phyloP scores from a whole-genome alignment of 495 filamentous ascomycete species.

The Hypoxylon cercidicola region DNA sequence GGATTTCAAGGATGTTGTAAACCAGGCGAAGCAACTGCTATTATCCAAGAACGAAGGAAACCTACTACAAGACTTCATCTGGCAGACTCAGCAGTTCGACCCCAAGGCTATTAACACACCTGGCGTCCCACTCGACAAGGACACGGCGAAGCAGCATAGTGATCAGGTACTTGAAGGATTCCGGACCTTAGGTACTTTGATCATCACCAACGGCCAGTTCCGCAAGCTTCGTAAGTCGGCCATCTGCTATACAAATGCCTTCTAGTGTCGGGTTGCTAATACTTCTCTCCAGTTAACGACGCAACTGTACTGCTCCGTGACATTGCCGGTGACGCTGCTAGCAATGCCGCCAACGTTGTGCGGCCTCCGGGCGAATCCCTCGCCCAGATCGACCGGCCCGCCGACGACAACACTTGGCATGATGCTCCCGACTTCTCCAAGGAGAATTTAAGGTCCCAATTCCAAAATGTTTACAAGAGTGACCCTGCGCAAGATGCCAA shows the following conservation, averaged over 20 bases:
- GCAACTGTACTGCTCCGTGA: slow-evolving; percentile 84
- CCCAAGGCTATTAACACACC: slow-evolving; percentile 69
- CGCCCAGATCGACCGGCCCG: slow-evolving; percentile 79
- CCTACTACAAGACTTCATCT: slow-evolving; percentile 95
- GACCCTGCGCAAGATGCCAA: slow-evolving; percentile 64
- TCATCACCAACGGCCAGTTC: slow-evolving; percentile 97
- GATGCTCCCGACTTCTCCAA: slow-evolving; percentile 83
- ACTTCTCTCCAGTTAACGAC: slow-evolving; percentile 74
- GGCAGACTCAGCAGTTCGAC: slow-evolving; percentile 81
- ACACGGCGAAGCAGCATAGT: slow-evolving; percentile 80
- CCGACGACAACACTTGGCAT: slow-evolving; percentile 93
- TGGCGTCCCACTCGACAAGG: slow-evolving; percentile 74
- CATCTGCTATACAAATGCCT: neutral
- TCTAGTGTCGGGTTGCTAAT: slow-evolving; percentile 41
- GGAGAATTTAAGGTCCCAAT: slow-evolving; percentile 73
- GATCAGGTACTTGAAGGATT: slow-evolving; percentile 85
- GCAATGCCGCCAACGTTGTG: slow-evolving; percentile 79
- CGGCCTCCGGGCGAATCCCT: slow-evolving; percentile 84
- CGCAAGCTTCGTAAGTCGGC: slow-evolving; percentile 82
- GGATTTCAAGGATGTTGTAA: slow-evolving; percentile 84
- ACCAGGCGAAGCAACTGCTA: slow-evolving; percentile 87
- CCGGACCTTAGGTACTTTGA: slow-evolving; percentile 84
- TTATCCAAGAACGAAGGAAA: slow-evolving; percentile 96
- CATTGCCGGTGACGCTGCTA: slow-evolving; percentile 89
- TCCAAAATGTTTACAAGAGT: slow-evolving; percentile 67